Evolutionary conservation across 2,329 filamentous ascomycete species (phyloP).

Genomic region (Aspergillus fumigatus): DNA sequence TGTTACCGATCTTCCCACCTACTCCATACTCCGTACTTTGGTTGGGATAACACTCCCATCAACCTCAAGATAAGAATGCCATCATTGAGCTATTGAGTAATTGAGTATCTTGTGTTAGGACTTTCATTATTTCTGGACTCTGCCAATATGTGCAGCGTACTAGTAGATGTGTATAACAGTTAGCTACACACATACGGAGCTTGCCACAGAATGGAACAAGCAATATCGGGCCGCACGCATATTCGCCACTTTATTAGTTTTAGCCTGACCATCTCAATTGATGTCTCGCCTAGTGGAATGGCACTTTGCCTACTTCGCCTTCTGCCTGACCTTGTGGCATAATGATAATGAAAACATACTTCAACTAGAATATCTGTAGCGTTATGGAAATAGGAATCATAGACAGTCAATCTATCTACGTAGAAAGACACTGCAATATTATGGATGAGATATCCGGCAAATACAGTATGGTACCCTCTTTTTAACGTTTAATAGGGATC

Average conservation of each 20-base stretch:
- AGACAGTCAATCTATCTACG: not conserved
- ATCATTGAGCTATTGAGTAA: not conserved
- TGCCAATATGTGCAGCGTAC: not conserved
- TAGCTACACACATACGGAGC: not conserved
- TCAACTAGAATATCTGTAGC: not conserved
- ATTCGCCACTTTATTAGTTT: not conserved
- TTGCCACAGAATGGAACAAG: not conserved
- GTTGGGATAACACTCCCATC: not conserved
- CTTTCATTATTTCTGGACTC: no score
- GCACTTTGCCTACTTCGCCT: not conserved
- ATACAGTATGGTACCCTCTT: not conserved
- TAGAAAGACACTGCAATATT: not conserved
- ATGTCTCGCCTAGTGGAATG: not conserved
- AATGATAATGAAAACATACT: not conserved
- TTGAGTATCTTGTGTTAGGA: not conserved
- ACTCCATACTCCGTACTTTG: no score
- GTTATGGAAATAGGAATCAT: not conserved
- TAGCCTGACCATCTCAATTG: not conserved
- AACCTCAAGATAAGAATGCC: not conserved
- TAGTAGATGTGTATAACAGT: not conserved
- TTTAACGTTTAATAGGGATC: not conserved
- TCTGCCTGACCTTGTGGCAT: not conserved
- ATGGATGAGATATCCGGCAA: not conserved
- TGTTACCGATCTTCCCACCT: not conserved
- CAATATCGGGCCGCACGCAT: not conserved